Evolutionary conservation across 768 basidiomycete species (phyloP).

Genomic region (Xerocomellus dryophilus): DNA sequence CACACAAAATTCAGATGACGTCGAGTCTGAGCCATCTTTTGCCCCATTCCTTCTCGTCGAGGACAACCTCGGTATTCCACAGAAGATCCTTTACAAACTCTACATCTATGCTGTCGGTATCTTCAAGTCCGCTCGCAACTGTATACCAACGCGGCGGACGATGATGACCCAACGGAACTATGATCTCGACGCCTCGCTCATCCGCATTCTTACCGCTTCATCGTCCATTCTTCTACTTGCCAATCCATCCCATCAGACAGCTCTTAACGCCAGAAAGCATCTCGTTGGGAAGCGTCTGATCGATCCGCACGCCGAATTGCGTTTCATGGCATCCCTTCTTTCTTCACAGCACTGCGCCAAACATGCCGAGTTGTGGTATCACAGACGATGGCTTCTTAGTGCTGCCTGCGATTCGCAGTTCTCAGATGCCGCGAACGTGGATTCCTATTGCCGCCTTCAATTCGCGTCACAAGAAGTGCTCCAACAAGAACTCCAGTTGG

Average conservation of each 20-base stretch:
- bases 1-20: background rate
- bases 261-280: slow-evolving; percentile 57
- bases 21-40: slow-evolving; percentile 16
- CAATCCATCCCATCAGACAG: slow-evolving; percentile 70
- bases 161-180: background rate
- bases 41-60: slow-evolving; percentile 57
- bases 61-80: slow-evolving; percentile 62
- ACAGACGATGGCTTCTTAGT: slow-evolving; percentile 63
- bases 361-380: slow-evolving; percentile 66
- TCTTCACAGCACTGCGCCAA: slow-evolving; percentile 57
- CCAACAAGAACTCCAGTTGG: slow-evolving; percentile 46
- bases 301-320: slow-evolving; percentile 46
- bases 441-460: background rate
- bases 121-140: slow-evolving; percentile 31
- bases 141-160: background rate
- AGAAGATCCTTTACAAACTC: slow-evolving; percentile 50
- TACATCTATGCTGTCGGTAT: slow-evolving; percentile 45
- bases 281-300: slow-evolving; percentile 42
- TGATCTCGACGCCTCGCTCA: slow-evolving; percentile 3
- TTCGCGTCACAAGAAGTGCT: slow-evolving; percentile 36
- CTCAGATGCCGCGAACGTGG: background rate
- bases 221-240: slow-evolving; percentile 55
- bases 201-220: slow-evolving; percentile 28
- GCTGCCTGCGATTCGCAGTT: slow-evolving; percentile 27
- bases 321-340: slow-evolving; percentile 44